Evolutionary conservation across 2,329 filamentous ascomycete genomes (phyloP), one percentile per base, ranked within the genome.

Genomic region (Hypoxylon sp.): DNA sequence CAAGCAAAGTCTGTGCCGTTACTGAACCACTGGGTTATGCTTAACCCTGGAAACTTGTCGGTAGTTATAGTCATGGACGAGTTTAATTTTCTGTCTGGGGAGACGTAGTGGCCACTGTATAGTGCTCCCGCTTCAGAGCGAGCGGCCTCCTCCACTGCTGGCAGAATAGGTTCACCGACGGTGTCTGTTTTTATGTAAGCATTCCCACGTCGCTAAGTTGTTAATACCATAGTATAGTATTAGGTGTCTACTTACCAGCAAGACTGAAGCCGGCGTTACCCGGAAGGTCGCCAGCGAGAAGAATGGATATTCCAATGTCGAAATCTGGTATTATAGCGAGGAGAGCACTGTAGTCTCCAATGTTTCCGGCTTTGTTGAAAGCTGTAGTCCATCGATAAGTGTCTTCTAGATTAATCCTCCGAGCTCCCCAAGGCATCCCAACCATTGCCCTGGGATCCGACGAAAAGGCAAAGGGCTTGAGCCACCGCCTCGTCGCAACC

Each of bases 311-410:
- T 0, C 83, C 83, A 13, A 82, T 74, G 53, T 81, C 77, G 54
- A 79, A 83, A 64, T 85, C 82, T 0, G 82, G 83, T 2, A 85
- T 66, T 4, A 85, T 72, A 1, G 78, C 78, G 0, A 85, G 59
- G 7, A 79, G 75, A 1, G 78, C 76, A 17, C 77, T 78, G 65
- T 83, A 85, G 40, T 72, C 68, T 27, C 81, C 79, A 8, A 83
- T 74, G 64, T 82, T 78, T 6, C 83, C 81, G 1, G 77, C 72
- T 72, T 86, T 84, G 66, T 79, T 68, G 59, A 73, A 82, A 5
- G 82, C 80, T n/a, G 78, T 76, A 6, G 82, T 82, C 67, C 82
- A 73, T 48, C 73, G 69, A 55, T 77, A 77, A 14, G 74, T 72
- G 33, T 75, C 72, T 27, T 69, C 72, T 1, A 77, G 48, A 13